These are phyloP conservation scores for Gossypium rotundifolium DNA, from an alignment of 345 rosid genomes.

Conservation along the genomic window DNA sequence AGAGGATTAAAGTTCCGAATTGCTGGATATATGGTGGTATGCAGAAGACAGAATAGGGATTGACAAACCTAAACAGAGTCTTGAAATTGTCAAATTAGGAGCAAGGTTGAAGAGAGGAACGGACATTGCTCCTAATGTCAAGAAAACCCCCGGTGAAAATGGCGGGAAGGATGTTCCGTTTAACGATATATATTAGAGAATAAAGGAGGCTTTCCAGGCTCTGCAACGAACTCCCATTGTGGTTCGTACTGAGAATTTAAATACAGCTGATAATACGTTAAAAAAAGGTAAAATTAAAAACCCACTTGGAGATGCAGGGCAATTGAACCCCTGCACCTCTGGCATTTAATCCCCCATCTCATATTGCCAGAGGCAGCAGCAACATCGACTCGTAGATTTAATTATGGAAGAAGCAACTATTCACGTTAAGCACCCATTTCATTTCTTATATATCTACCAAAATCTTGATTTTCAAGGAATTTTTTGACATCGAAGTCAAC, in stretches of 20 bases:
- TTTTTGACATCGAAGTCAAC: too few species aligned
- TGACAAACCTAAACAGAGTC: conserved; percentile 44
- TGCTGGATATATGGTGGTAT: not conserved
- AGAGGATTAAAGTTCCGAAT: not conserved
- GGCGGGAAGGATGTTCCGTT: not conserved
- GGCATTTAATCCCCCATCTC: too few species aligned
- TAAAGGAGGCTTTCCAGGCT: not conserved
- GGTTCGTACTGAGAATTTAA: not conserved
- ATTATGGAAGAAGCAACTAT: too few species aligned
- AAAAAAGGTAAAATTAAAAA: too few species aligned
- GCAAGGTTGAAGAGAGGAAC: conserved; percentile 46
- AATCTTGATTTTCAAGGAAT: too few species aligned
- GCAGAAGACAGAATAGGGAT: not conserved
- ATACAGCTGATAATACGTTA: too few species aligned
- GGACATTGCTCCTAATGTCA: conserved; percentile 21
- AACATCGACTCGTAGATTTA: too few species aligned
- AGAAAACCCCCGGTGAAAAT: not conserved
- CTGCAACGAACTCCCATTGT: not conserved
- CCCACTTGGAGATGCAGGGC: too few species aligned
- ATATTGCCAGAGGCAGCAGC: too few species aligned
- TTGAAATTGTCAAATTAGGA: conserved; percentile 41
- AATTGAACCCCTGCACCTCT: too few species aligned
- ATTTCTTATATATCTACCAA: too few species aligned
- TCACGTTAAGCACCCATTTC: too few species aligned
- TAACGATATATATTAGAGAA: not conserved